Evolutionary conservation across 2,329 filamentous ascomycete species (phyloP), one percentile per base, ranked within the genome.

Genomic region (Ophioceras dolichostomum): DNA sequence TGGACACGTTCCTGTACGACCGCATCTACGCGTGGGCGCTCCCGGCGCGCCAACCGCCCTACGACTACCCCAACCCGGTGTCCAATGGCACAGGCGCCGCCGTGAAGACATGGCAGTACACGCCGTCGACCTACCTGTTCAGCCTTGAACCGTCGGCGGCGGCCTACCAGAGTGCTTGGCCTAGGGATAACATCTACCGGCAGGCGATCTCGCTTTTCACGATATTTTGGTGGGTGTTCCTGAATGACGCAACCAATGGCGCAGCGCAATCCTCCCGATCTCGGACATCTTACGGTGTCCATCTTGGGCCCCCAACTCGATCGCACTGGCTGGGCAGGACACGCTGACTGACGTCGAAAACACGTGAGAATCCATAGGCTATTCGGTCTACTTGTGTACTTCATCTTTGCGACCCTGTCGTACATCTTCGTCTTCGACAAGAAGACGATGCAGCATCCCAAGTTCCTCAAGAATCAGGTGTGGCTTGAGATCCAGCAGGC

Each of bases 391-490:
- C 46, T 87, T 33, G 67, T 91, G 39, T 96, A 95, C 70, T 94
- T 89, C 58, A 50, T 84, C 45, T 86, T 85, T 54, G 83, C 88
- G 4, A 70, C 79, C 5, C 67, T 93, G 14, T 94, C 87, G 13
- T 96, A 93, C 62, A 51, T 80, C 52, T 81, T 94, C 62, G 70
- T 95, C 54, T 95, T 94, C 64, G 88, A 95, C 62, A 91, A 95
- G 61, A 73, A 76, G 30, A 91, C 84, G 32, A 77, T 89, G 61
- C 68, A 85, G 37, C 89, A 96, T 58, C 89, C 89, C 34, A 91
- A 91, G 55, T 96, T 89, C 60, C 79, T 95, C 53, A 93, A 91
- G 64, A 89, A 94, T 61, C 89, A 95, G 59, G 80, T 95, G 45
- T 67, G 70, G 41, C 73, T 87, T 50, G 89, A 96, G 58, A 94